A percentile compares a stretch with the other conserved stretches of the same genome.
phyloP scores from a whole-genome alignment of 495 filamentous ascomycete genomes.

The Darksidea phi region DNA sequence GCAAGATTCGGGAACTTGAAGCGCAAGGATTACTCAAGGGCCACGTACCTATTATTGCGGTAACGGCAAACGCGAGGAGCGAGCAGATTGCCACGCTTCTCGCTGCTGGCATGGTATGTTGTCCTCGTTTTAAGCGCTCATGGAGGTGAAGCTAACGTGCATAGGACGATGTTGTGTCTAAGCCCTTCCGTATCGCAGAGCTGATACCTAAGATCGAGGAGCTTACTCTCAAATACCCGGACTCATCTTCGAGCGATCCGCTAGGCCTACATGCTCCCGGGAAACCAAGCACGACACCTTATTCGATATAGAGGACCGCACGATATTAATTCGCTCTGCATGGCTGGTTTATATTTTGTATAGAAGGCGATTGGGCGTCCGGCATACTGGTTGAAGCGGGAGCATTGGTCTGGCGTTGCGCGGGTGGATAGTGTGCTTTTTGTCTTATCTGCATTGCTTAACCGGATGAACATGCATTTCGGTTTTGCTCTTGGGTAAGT shows the following conservation, averaged over 20 bases:
- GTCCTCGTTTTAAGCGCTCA: background rate
- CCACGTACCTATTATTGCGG: conserved; percentile 72
- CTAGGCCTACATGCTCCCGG: background rate
- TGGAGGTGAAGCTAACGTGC: background rate
- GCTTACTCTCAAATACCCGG: conserved; percentile 23
- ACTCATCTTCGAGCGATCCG: background rate
- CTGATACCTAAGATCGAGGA: conserved; percentile 65
- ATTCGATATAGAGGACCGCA: background rate
- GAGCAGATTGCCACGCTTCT: conserved; percentile 67
- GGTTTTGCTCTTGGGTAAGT: too few species aligned
- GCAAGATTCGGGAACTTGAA: conserved; percentile 64
- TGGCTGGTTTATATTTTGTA: too few species aligned
- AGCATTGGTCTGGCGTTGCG: too few species aligned
- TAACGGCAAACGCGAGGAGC: conserved; percentile 70
- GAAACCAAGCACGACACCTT: background rate
- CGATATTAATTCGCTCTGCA: background rate
- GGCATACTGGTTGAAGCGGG: too few species aligned
- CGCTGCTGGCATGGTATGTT: conserved; percentile 65
- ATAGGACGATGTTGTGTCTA: conserved; percentile 76
- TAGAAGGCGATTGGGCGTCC: too few species aligned
- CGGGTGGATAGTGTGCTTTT: too few species aligned
- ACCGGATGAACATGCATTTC: too few species aligned
- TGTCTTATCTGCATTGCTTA: too few species aligned
- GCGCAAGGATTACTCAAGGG: conserved; percentile 48
- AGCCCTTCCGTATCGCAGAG: conserved; percentile 73